Percentiles rank a stretch among this genome's conserved stretches.
Evolutionary conservation across 139 green algal species (phyloP).

Genomic region (Chlamydomonas schloesseri): DNA sequence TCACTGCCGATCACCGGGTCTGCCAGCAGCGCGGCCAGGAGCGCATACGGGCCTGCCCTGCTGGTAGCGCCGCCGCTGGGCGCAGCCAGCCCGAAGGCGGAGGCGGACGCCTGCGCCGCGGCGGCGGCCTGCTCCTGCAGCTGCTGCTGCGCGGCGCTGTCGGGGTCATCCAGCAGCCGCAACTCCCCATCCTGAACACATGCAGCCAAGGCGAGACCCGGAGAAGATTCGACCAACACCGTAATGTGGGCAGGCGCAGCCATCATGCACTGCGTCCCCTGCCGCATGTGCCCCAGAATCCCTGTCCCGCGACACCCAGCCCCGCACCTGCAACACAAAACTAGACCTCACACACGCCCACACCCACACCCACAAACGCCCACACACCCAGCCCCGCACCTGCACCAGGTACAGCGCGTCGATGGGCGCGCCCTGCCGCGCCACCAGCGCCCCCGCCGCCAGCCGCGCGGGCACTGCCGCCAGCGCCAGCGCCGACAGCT

Average conservation of each 20-base stretch:
- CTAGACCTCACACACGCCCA: background rate
- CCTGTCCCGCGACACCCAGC: too few relatives aligned
- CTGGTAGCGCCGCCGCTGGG: too few relatives aligned
- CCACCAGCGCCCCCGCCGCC: constrained; percentile 23
- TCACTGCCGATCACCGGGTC: constrained; percentile 2
- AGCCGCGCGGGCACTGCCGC: constrained; percentile 6
- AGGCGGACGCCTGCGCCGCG: background rate
- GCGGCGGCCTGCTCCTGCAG: background rate
- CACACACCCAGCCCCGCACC: background rate
- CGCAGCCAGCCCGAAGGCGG: background rate
- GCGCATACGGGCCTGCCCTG: background rate
- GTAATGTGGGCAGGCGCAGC: too few relatives aligned
- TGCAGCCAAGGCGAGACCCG: too few relatives aligned
- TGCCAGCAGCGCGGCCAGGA: background rate
- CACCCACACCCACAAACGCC: background rate
- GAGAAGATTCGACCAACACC: too few relatives aligned
- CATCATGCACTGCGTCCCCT: too few relatives aligned
- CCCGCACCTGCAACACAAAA: too few relatives aligned
- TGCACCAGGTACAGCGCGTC: constrained; percentile 37
- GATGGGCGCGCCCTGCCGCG: constrained; percentile 11
- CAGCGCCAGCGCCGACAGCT: constrained; percentile 22
- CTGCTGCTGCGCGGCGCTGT: background rate
- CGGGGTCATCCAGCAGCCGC: constrained; percentile 30
- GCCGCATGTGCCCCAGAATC: too few relatives aligned
- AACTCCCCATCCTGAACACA: constrained; percentile 20